Conservation (phyloP, 148 eudicot species). For the Rhododendron molle region DNA sequence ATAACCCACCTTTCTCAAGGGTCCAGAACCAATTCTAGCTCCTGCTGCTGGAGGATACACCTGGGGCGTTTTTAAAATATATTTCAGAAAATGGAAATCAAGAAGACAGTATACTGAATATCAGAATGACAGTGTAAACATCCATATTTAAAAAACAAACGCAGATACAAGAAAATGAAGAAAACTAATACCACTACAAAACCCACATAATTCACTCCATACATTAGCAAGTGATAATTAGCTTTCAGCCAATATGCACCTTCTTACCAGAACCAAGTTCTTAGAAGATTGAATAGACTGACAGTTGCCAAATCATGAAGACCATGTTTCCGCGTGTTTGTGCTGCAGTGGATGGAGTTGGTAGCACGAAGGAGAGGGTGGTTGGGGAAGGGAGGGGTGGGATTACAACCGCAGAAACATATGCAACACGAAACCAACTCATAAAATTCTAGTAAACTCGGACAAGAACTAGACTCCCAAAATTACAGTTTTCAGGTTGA, state of each 20-base stretch:
- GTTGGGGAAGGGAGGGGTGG: background rate
- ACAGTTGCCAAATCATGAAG: background rate
- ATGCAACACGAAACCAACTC: background rate
- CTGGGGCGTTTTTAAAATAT: conserved; percentile 13
- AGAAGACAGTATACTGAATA: background rate
- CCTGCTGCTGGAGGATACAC: conserved; percentile 30
- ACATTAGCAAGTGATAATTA: background rate
- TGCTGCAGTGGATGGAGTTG: background rate
- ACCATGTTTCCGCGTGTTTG: background rate
- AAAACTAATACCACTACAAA: background rate
- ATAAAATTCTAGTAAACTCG: background rate
- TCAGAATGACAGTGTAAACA: background rate
- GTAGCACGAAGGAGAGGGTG: background rate
- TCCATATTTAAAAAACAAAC: background rate
- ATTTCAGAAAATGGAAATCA: background rate
- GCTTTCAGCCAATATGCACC: background rate
- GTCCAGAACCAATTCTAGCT: conserved; percentile 40
- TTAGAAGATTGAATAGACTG: background rate
- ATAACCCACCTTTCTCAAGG: conserved; percentile 40
- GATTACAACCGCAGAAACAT: background rate
- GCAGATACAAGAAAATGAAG: background rate
- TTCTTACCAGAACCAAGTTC: background rate
- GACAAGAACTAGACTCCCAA: background rate
- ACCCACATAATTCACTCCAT: background rate
- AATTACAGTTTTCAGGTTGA: background rate